Conservation (phyloP, 78 protist species). For the Reticulomyxa filosa region DNA sequence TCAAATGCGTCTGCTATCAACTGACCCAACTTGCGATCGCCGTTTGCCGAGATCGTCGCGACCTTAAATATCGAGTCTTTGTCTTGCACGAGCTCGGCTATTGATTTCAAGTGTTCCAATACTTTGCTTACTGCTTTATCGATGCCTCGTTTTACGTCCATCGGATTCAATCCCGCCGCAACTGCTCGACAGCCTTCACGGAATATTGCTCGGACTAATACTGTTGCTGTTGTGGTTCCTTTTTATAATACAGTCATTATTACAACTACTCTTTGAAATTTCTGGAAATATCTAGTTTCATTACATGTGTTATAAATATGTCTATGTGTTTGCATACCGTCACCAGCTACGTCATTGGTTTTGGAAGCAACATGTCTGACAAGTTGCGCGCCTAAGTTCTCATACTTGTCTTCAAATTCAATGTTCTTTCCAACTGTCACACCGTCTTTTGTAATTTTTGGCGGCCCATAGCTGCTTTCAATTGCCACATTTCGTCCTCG, state of each 20-base stretch:
- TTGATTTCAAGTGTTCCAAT: constrained; percentile 35
- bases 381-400: constrained; percentile 91
- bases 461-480: constrained; percentile 82
- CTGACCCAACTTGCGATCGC: constrained; percentile 78
- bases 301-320: too few species aligned
- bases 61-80: constrained; percentile 42
- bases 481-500: constrained; percentile 91
- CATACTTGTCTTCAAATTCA: constrained; percentile 61
- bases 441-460: constrained; percentile 99
- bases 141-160: constrained; percentile 85
- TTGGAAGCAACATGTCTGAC: constrained; percentile 70
- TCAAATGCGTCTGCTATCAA: constrained; percentile 91
- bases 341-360: constrained; percentile 98
- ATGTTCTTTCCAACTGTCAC: constrained; percentile 94
- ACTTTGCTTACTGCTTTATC: constrained; percentile 60
- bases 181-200: constrained; percentile 81
- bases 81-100: constrained; percentile 63
- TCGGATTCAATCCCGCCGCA: constrained; percentile 94
- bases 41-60: constrained; percentile 97
- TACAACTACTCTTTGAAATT: too few species aligned
- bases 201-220: constrained; percentile 81
- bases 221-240: constrained; percentile 97
- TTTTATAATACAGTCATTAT: too few species aligned
- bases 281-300: too few species aligned
- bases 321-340: too few species aligned